Conservation (phyloP, 2,329 filamentous ascomycete species). For the Aspergillus ibericus region DNA sequence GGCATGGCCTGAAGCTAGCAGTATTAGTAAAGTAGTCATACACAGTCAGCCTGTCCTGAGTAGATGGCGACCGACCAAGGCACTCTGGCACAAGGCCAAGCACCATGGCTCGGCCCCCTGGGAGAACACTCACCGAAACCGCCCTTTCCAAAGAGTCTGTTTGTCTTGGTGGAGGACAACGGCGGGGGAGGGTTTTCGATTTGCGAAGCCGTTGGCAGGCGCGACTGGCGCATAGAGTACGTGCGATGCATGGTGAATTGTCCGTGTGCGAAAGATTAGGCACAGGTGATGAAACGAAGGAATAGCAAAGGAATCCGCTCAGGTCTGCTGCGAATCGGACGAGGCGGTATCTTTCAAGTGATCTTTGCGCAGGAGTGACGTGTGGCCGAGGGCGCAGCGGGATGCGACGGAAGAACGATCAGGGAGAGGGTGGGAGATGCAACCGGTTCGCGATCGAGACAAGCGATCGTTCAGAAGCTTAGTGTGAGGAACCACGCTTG, state of each 20-base stretch:
- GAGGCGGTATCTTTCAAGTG: slow-evolving; percentile 17
- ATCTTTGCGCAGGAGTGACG: slow-evolving; percentile 38
- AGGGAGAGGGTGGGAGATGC: slow-evolving; percentile 15
- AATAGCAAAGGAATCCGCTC: not conserved
- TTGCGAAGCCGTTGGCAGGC: slow-evolving; percentile 91
- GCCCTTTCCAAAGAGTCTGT: slow-evolving; percentile 81
- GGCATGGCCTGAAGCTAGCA: slow-evolving; percentile 59
- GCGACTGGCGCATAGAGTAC: slow-evolving; percentile 96
- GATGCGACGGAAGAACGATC: slow-evolving; percentile 28
- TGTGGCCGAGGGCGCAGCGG: slow-evolving; percentile 23
- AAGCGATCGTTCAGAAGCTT: not conserved
- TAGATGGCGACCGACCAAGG: not conserved
- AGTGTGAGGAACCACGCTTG: slow-evolving; percentile 1
- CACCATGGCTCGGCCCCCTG: not conserved
- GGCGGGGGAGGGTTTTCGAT: slow-evolving; percentile 91
- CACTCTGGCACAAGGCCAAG: not conserved
- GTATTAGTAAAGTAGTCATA: not conserved
- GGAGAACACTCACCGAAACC: slow-evolving; percentile 70
- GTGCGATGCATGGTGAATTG: slow-evolving; percentile 81
- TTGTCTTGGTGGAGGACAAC: slow-evolving; percentile 84
- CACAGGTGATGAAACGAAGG: slow-evolving; percentile 2
- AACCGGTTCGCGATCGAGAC: slow-evolving; percentile 13
- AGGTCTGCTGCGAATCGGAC: slow-evolving; percentile 9
- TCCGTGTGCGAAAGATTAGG: not conserved
- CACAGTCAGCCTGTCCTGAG: not conserved